phyloP scores from a whole-genome alignment of 23 red algal genomes.

The Agarophyton chilense region DNA sequence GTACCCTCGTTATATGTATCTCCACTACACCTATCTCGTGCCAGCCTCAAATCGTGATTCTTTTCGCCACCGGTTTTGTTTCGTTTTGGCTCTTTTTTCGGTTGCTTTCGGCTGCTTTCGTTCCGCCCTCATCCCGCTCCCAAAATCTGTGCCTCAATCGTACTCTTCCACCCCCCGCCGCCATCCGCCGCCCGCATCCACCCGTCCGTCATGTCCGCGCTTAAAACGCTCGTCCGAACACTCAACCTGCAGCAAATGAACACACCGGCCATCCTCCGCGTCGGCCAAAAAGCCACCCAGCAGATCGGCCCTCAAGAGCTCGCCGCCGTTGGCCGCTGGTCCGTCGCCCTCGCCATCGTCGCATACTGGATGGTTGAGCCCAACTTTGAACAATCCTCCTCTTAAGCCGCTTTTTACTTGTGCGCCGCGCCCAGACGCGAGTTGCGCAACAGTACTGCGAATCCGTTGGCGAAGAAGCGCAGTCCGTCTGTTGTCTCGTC shows the following conservation, averaged over 20 bases:
- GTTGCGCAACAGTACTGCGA: background rate
- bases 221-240: conserved; percentile 35
- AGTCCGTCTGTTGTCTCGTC: conserved; percentile 58
- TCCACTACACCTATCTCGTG: background rate
- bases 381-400: conserved; percentile 42
- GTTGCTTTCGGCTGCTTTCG: too few species aligned
- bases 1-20: background rate
- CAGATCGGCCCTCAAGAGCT: conserved; percentile 38
- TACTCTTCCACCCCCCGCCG: background rate
- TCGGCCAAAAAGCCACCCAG: conserved; percentile 36
- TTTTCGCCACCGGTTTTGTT: too few species aligned
- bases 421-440: background rate
- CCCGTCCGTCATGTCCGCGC: conserved; percentile 46
- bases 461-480: conserved; percentile 59
- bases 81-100: too few species aligned
- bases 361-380: conserved; percentile 72
- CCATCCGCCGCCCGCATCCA: background rate
- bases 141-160: too few species aligned
- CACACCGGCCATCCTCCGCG: conserved; percentile 55
- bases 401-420: background rate
- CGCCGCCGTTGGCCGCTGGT: conserved; percentile 57
- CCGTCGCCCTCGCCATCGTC: conserved; percentile 57
- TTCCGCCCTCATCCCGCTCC: too few species aligned
- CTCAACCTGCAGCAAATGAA: conserved; percentile 63
- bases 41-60: too few species aligned